Conservation (phyloP, 768 basidiomycete genomes). For the Tubosaeta brunneosetosa region DNA sequence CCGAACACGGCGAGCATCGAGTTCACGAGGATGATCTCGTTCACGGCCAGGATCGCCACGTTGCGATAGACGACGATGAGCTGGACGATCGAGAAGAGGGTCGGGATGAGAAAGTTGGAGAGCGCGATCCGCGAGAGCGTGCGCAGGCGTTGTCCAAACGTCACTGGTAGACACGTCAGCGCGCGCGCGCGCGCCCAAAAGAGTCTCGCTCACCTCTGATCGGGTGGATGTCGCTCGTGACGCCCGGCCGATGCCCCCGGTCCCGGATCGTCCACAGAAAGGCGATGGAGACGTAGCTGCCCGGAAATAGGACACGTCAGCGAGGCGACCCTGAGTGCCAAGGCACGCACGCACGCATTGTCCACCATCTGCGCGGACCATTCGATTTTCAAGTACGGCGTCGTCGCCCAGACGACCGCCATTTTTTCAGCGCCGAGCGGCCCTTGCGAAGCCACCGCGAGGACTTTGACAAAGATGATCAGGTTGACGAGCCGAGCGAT, state of each 20-base stretch:
- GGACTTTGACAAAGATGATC: constrained; percentile 23
- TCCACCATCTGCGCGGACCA: constrained; percentile 30
- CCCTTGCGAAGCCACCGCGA: constrained; percentile 19
- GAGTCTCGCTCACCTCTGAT: constrained; percentile 6
- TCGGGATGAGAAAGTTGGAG: constrained; percentile 31
- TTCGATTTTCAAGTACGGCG: constrained; percentile 31
- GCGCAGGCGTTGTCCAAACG: constrained; percentile 22
- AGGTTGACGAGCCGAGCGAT: constrained; percentile 26
- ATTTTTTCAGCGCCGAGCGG: constrained; percentile 13
- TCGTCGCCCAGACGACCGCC: constrained; percentile 17
- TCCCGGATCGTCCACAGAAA: constrained; percentile 28
- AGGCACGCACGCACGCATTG: constrained; percentile 20
- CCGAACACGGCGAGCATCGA: constrained; percentile 30
- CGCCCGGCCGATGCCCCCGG: constrained; percentile 7
- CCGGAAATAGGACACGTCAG: background rate
- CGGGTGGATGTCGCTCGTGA: constrained; percentile 18
- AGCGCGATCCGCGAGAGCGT: constrained; percentile 29
- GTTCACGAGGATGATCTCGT: constrained; percentile 28
- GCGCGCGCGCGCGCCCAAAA: no score
- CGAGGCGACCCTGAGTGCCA: background rate
- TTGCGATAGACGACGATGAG: constrained; percentile 27
- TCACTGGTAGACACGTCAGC: no score
- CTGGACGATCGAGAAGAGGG: constrained; percentile 29
- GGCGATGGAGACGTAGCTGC: constrained; percentile 22
- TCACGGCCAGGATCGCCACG: constrained; percentile 18